Base-by-base conservation (phyloP, 2,329 filamentous ascomycete species). In the Curvularia sp. region DNA sequence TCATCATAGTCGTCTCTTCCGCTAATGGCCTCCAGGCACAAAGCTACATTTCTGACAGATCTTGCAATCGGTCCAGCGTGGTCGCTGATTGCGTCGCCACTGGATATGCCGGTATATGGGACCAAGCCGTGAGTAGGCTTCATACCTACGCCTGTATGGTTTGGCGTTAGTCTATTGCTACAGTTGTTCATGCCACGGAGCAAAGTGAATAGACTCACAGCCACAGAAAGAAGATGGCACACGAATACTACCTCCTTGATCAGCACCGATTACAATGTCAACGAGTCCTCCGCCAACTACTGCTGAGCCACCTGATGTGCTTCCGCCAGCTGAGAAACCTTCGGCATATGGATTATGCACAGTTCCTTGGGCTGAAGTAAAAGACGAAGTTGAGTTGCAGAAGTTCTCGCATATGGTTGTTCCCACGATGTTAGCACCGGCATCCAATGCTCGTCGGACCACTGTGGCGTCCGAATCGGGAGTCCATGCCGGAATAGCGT, bases 391-490 rank as follows among this genome's bases (percentile, higher is more conserved):
- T 0, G 80, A 81, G 57, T 80, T 80, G 60, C 82, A 85, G 47
- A 82, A 80, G 63, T 84, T 84, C 59, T 86, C 84, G 56, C 84
- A 86, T 0, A 79, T 79, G 1, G 82, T 77, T 0, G 82, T 85
- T 10, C 84, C 81, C 7, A 79, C 74, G 15, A 86, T 80, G 42
- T 79, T 68, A 0, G 79, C 84, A 0, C 84, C 84, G 2, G 81
- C 82, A 15, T 84, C 79, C 3, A 86, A 69, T 0, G 80, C 71
- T 13, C 84, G 73, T 0, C 79, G 82, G 21, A 86, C 82, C 1
- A 86, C 79, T 0, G 82, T 84, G 0, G 84, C 84, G 67, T 86
- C 84, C 2, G 81, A 81, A 5, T 71, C 76, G 0, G 84, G 82
- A 0, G 77, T 82, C 83, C 83, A 86, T 30, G 64, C 53, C 19